Evolutionary conservation across 2,329 filamentous ascomycete species (phyloP), one percentile per base, ranked within the genome.

Genomic region (Tolypocladium amazonense): DNA sequence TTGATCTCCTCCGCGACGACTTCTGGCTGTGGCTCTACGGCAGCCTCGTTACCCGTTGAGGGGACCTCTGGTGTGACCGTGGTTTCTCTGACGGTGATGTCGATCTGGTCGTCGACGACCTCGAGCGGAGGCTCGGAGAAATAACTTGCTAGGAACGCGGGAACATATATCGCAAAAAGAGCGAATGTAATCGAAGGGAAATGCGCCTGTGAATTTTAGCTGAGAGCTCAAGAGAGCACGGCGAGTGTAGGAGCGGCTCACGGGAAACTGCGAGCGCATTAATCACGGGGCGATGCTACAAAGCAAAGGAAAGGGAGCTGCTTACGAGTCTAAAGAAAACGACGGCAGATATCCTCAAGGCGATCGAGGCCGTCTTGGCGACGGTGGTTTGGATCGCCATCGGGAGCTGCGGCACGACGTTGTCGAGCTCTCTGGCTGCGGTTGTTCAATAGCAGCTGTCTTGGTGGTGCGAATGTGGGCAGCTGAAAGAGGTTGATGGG

Each of bases 101-200:
- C 81, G 27, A 88, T 75, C 63, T 87, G 76, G 64, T 88, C 84
- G 61, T 84, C 81, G 30, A 88, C 73, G 6, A 88, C 68, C 56
- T 83, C 77, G 66, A 85, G 81, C 61, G 81, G 76, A 8, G 84
- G 77, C 60, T 83, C 81, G 20, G 78, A 77, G 33, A 81, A 72
- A 68, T 83, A 85, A 65, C 80, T 83, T 15, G 77, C 74, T 57
- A 88, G 70, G 71, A 88, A 89, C 0, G 85, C 78, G 0, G 86
- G 80, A 0, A 87, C 69, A 65, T 90, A 90, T 60, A 90, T 72
- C 30, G 82, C 85, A 62, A 88, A 85, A 2, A 88, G 75, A 0
- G 87, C 79, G 60, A 85, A 84, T 4, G 85, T 76, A 43, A 83
- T 66, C 37, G 85, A 85, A 62, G 79, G 70, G 61, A 77, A 72